phyloP scores from a whole-genome alignment of 2,329 filamentous ascomycete species.

The Hysterium pulicare region DNA sequence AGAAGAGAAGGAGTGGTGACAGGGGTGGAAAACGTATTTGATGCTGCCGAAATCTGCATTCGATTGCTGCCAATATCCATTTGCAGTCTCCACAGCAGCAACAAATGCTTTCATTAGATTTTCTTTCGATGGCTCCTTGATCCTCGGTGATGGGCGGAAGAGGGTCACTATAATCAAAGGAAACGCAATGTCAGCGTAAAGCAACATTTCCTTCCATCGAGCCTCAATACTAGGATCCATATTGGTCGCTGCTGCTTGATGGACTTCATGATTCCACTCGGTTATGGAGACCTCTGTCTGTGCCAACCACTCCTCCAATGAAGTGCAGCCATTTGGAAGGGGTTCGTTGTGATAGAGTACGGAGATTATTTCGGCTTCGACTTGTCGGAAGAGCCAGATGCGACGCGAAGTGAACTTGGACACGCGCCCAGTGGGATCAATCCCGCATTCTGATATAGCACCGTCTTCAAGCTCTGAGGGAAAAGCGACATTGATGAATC shows the following conservation, averaged over 20 bases:
- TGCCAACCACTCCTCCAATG: too few relatives aligned
- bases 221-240: slow-evolving; percentile 21
- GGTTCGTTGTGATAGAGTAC: too few relatives aligned
- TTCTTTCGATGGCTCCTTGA: slow-evolving; percentile 22
- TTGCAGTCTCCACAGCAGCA: slow-evolving; percentile 30
- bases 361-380: too few relatives aligned
- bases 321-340: too few relatives aligned
- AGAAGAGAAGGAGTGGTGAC: slow-evolving; percentile 35
- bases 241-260: slow-evolving; percentile 25
- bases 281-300: too few relatives aligned
- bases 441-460: too few relatives aligned
- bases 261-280: too few relatives aligned
- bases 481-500: too few relatives aligned
- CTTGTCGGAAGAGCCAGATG: too few relatives aligned
- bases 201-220: slow-evolving; percentile 33
- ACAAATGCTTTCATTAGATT: slow-evolving; percentile 27
- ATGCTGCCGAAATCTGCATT: slow-evolving; percentile 32
- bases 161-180: slow-evolving; percentile 31
- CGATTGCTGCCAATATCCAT: slow-evolving; percentile 30
- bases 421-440: too few relatives aligned
- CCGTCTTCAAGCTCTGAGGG: too few relatives aligned
- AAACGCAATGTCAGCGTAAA: slow-evolving; percentile 32
- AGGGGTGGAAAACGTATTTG: slow-evolving; percentile 39
- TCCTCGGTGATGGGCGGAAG: slow-evolving; percentile 25
- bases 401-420: too few relatives aligned